Evolutionary conservation across 345 rosid genomes (phyloP).

Genomic region (Alliaria petiolata): DNA sequence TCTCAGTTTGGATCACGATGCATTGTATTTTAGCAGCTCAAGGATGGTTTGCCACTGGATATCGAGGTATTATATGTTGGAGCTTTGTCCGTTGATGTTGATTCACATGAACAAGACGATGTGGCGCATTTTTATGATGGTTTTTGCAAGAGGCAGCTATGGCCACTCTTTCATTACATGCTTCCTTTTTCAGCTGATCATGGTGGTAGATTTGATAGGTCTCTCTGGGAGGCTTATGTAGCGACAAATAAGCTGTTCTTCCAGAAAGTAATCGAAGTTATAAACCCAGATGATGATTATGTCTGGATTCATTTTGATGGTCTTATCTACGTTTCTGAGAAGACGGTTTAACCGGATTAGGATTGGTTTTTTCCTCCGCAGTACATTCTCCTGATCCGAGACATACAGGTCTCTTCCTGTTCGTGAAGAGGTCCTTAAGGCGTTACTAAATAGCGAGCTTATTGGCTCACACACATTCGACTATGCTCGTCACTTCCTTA

Average conservation of each 20-base stretch:
- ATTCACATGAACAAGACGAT: constrained; percentile 31
- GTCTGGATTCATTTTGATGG: constrained; percentile 43
- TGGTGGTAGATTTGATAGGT: constrained; percentile 39
- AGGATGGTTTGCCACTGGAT: constrained; percentile 40
- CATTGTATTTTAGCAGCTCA: constrained; percentile 34
- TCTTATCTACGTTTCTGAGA: constrained; percentile 34
- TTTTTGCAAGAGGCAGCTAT: constrained; percentile 37
- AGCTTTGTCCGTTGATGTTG: constrained; percentile 33
- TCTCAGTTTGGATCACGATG: constrained; percentile 38
- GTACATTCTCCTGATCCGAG: constrained; percentile 38
- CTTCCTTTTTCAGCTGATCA: constrained; percentile 40
- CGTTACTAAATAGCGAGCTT: constrained; percentile 36
- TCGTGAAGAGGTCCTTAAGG: constrained; percentile 39
- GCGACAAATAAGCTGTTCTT: constrained; percentile 37
- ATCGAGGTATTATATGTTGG: constrained; percentile 41
- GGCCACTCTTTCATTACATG: constrained; percentile 41
- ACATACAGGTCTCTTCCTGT: constrained; percentile 38
- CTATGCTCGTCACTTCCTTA: constrained; percentile 68
- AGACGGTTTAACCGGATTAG: constrained; percentile 37
- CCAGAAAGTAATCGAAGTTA: constrained; percentile 35
- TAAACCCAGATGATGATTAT: constrained; percentile 38
- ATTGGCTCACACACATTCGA: constrained; percentile 61
- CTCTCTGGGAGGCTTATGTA: constrained; percentile 40
- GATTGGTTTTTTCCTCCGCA: constrained; percentile 39
- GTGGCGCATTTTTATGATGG: constrained; percentile 40